Percentiles rank a stretch among this genome's conserved stretches.
Conservation (phyloP, 73 alveolate species). For the Stentor coeruleus region DNA sequence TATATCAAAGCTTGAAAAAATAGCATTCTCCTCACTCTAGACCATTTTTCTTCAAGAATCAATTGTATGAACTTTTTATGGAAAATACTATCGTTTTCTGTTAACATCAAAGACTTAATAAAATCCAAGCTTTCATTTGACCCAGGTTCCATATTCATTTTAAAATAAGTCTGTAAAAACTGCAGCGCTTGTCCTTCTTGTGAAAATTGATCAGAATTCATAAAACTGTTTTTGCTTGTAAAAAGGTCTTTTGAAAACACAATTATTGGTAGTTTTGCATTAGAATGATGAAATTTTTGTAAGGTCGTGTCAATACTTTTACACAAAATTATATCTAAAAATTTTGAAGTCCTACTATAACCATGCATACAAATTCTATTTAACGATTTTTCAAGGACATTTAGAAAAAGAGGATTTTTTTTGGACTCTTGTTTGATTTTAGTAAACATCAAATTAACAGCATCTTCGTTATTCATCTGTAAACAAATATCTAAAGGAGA, state of each 20-base stretch:
- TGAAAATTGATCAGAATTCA: no score
- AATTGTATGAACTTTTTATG: not conserved
- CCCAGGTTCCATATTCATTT: not conserved
- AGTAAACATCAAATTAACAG: no score
- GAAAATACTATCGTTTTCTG: not conserved
- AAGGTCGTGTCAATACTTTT: not conserved
- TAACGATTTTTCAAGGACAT: not conserved
- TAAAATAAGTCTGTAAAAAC: not conserved
- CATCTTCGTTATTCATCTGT: not conserved
- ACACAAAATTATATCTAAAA: not conserved
- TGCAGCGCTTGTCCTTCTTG: not conserved
- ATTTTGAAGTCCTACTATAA: no score
- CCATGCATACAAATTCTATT: not conserved
- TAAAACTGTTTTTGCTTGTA: no score
- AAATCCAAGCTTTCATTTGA: not conserved
- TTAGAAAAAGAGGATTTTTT: not conserved
- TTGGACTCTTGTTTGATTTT: not conserved
- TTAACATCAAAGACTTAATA: not conserved
- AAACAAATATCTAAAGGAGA: not conserved
- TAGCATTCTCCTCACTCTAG: not conserved
- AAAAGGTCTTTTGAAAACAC: no score
- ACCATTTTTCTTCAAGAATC: slow-evolving; percentile 1
- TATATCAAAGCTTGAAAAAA: not conserved
- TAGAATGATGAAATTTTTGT: not conserved
- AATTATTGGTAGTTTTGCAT: not conserved